Conservation (phyloP, 768 basidiomycete genomes). For the Cystofilobasidium macerans region DNA sequence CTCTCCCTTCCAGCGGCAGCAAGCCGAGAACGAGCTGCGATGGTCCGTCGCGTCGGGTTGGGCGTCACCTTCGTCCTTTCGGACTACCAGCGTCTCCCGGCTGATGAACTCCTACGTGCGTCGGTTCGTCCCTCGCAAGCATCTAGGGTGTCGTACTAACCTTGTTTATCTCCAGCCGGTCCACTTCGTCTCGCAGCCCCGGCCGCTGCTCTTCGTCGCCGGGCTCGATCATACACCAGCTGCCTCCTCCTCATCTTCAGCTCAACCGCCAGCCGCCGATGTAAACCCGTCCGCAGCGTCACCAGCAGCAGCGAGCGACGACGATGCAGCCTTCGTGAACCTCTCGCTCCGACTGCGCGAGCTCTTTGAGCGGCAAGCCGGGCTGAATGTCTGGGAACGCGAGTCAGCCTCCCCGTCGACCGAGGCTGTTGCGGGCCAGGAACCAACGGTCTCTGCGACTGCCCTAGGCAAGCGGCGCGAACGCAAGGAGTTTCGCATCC, state of each 20-base stretch:
- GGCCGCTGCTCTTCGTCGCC: slow-evolving; percentile 89
- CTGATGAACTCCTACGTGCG: slow-evolving; percentile 23
- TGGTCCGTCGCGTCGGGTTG: too few species aligned
- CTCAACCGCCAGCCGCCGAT: slow-evolving; percentile 20
- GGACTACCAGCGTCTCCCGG: neutral
- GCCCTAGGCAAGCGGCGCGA: slow-evolving; percentile 26
- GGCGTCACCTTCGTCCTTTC: too few species aligned
- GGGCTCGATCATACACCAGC: slow-evolving; percentile 52
- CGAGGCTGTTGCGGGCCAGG: neutral
- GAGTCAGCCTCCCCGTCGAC: slow-evolving; percentile 14
- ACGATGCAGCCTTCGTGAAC: slow-evolving; percentile 45
- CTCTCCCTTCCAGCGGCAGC: too few species aligned
- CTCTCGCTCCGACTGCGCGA: slow-evolving; percentile 58
- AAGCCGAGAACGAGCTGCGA: too few species aligned
- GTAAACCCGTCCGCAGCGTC: neutral
- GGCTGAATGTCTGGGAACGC: slow-evolving; percentile 34
- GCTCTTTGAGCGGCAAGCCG: slow-evolving; percentile 43
- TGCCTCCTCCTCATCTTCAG: slow-evolving; percentile 25
- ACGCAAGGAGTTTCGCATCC: slow-evolving; percentile 54
- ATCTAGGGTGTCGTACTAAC: neutral
- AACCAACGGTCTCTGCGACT: neutral
- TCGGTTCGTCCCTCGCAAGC: neutral
- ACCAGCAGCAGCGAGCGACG: slow-evolving; percentile 31
- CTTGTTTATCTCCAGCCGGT: slow-evolving; percentile 6
- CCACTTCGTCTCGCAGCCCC: slow-evolving; percentile 71